Evolutionary conservation across 2,329 filamentous ascomycete genomes (phyloP).

Genomic region (Xylariales sp.): DNA sequence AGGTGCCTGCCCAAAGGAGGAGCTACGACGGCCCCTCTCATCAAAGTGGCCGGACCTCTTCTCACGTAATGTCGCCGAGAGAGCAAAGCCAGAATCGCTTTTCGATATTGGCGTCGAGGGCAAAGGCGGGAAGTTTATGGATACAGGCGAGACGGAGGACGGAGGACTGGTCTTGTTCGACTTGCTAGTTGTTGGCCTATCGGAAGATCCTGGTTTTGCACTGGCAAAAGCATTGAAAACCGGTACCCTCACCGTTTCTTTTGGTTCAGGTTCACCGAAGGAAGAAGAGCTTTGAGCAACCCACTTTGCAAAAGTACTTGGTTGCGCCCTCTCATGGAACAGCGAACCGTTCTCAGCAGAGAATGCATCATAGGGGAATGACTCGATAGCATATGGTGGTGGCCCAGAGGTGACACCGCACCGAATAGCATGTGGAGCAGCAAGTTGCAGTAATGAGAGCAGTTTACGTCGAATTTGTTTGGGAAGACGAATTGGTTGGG

Average conservation of each 20-base stretch:
- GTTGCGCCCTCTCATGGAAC: conserved; percentile 77
- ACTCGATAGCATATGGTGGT: conserved; percentile 91
- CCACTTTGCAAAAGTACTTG: conserved; percentile 83
- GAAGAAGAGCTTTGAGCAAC: conserved; percentile 89
- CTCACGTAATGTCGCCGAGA: conserved; percentile 87
- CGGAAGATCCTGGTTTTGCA: conserved; percentile 75
- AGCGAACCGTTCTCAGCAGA: conserved; percentile 85
- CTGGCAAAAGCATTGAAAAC: conserved; percentile 94
- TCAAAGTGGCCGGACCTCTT: conserved; percentile 96
- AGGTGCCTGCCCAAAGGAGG: conserved; percentile 83
- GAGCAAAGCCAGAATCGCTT: conserved; percentile 89
- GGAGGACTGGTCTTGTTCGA: conserved; percentile 72
- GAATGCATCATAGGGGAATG: conserved; percentile 90
- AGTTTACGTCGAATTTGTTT: conserved; percentile 92
- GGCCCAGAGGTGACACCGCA: conserved; percentile 90
- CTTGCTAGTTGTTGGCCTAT: conserved; percentile 81
- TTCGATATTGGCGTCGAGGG: conserved; percentile 84
- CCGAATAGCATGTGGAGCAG: conserved; percentile 88
- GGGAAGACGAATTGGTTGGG: conserved; percentile 80
- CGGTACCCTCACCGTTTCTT: conserved; percentile 65
- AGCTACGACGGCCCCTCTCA: conserved; percentile 80
- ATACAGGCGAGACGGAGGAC: conserved; percentile 79
- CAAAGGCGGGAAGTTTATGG: conserved; percentile 79
- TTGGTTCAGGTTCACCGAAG: conserved; percentile 76
- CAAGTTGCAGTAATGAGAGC: conserved; percentile 85